Percentiles rank a stretch among this genome's conserved stretches.
Conservation (phyloP, 208 protist species). For the Histomonas meleagridis region DNA sequence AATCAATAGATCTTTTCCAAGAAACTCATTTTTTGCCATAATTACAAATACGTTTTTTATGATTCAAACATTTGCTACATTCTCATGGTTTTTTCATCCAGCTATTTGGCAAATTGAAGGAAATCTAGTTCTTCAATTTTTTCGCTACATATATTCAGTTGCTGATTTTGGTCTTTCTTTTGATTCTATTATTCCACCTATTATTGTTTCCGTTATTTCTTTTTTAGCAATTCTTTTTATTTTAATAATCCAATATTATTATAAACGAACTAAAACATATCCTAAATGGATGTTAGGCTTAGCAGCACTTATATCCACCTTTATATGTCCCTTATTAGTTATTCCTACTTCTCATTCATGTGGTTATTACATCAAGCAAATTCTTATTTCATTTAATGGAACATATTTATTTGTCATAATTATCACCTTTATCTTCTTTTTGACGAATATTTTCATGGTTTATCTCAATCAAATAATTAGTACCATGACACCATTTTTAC, state of each 20-base stretch:
- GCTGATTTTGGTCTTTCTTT: not conserved
- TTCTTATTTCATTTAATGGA: not conserved
- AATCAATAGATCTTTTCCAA: too few species aligned
- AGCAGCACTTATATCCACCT: too few species aligned
- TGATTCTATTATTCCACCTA: not conserved
- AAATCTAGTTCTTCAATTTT: too few species aligned
- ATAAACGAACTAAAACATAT: constrained; percentile 1
- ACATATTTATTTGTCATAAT: not conserved
- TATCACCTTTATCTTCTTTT: not conserved
- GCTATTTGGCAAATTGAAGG: too few species aligned
- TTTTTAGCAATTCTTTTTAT: not conserved
- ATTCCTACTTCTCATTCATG: too few species aligned
- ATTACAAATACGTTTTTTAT: too few species aligned
- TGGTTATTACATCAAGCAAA: too few species aligned
- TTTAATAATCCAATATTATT: not conserved
- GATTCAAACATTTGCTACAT: too few species aligned
- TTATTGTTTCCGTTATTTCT: not conserved
- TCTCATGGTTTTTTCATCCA: too few species aligned
- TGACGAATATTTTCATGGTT: not conserved
- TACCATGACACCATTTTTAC: not conserved
- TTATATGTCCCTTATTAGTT: too few species aligned
- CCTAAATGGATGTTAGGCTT: too few species aligned
- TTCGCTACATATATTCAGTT: not conserved
- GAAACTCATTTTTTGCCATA: too few species aligned
- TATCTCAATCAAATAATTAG: not conserved